Evolutionary conservation across 495 filamentous ascomycete genomes (phyloP).

Genomic region (Lophiostoma macrostomum): DNA sequence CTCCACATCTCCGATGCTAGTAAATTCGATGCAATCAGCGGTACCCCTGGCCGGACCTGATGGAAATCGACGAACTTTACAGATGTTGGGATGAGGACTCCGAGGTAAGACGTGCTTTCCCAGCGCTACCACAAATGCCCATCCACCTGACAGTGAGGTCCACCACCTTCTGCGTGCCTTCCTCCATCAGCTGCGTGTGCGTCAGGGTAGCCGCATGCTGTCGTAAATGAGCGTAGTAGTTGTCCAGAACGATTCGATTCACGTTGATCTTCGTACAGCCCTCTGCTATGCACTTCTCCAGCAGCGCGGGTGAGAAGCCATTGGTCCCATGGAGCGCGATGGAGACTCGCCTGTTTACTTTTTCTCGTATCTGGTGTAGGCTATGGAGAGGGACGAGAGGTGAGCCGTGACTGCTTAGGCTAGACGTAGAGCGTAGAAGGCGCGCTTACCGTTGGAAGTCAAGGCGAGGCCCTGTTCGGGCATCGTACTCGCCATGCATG

Average conservation of each 20-base stretch:
- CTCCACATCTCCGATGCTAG: too few relatives aligned
- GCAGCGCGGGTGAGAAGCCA: neutral
- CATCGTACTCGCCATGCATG: conserved; percentile 82
- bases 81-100: too few relatives aligned
- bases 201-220: conserved; percentile 23
- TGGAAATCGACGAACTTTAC: too few relatives aligned
- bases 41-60: too few relatives aligned
- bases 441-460: too few relatives aligned
- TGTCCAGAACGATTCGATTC: conserved; percentile 34
- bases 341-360: neutral
- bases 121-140: conserved; percentile 25
- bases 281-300: conserved; percentile 29
- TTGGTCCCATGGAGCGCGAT: neutral
- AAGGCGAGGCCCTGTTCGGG: too few relatives aligned
- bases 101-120: too few relatives aligned
- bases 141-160: conserved; percentile 30
- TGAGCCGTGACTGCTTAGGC: too few relatives aligned
- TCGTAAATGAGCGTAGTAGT: conserved; percentile 27
- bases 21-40: too few relatives aligned
- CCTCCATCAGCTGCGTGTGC: conserved; percentile 31
- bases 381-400: too few relatives aligned
- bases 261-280: conserved; percentile 35
- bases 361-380: neutral
- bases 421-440: too few relatives aligned
- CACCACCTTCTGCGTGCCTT: conserved; percentile 27